Conservation (phyloP, 495 filamentous ascomycete species). For the Delitschia confertaspora region DNA sequence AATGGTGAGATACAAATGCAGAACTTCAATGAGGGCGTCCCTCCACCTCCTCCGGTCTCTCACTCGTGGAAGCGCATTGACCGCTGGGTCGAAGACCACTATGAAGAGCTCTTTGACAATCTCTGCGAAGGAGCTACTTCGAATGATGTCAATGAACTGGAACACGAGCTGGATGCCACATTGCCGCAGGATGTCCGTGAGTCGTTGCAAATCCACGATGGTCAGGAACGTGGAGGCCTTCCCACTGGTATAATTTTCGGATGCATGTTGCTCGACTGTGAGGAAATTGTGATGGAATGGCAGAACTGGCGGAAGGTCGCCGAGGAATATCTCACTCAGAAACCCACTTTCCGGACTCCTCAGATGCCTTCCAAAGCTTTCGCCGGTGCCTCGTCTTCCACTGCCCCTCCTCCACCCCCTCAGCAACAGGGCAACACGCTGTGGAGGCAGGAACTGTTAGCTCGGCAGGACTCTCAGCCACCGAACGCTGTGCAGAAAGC, state of each 20-base stretch:
- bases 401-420: conserved; percentile 28
- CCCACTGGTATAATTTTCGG: conserved; percentile 92
- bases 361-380: conserved; percentile 57
- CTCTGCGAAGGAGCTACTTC: conserved; percentile 80
- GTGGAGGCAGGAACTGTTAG: conserved; percentile 79
- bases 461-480: conserved; percentile 82
- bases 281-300: conserved; percentile 98
- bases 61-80: conserved; percentile 95
- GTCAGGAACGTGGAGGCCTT: conserved; percentile 84
- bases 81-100: conserved; percentile 87
- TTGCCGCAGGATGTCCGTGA: conserved; percentile 90
- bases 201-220: conserved; percentile 83
- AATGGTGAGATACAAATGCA: conserved; percentile 91
- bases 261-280: conserved; percentile 92
- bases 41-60: conserved; percentile 74
- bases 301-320: conserved; percentile 92
- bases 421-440: conserved; percentile 46
- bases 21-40: conserved; percentile 83
- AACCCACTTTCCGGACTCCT: conserved; percentile 39
- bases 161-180: conserved; percentile 91
- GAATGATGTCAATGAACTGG: conserved; percentile 94
- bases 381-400: conserved; percentile 50
- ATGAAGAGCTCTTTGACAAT: conserved; percentile 88
- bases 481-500: conserved; percentile 78
- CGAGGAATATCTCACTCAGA: conserved; percentile 65